A percentile compares a stretch with the other conserved stretches of the same genome.
Evolutionary conservation across 768 basidiomycete species (phyloP).

Genomic region (Phanerochaete carnosa): DNA sequence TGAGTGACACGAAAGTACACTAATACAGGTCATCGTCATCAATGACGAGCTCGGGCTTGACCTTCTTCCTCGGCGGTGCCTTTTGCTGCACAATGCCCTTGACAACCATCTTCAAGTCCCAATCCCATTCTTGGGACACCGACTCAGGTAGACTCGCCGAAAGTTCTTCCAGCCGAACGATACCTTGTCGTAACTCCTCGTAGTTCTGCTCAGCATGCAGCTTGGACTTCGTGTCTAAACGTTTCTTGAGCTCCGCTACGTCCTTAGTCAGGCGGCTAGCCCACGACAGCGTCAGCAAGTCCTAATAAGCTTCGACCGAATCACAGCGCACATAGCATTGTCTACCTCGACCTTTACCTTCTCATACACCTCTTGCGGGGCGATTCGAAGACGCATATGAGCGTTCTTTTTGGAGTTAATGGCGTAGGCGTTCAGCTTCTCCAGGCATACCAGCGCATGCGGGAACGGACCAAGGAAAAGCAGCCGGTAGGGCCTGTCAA

Average conservation of each 20-base stretch:
- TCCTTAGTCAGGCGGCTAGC: slow-evolving; percentile 9
- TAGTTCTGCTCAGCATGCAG: slow-evolving; percentile 15
- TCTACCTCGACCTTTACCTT: slow-evolving; percentile 5
- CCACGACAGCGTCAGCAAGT: neutral
- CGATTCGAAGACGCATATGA: neutral
- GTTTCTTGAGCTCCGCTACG: slow-evolving; percentile 11
- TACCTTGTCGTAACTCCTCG: slow-evolving; percentile 9
- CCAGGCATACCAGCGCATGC: slow-evolving; percentile 8
- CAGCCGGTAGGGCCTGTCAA: neutral
- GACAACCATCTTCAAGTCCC: slow-evolving; percentile 16
- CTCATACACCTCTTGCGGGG: slow-evolving; percentile 12
- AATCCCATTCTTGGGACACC: slow-evolving; percentile 3
- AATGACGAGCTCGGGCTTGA: slow-evolving; percentile 8
- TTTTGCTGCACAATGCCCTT: slow-evolving; percentile 17
- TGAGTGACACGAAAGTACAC: neutral
- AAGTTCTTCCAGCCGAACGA: slow-evolving; percentile 14
- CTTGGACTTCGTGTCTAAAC: slow-evolving; percentile 14
- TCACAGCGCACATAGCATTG: slow-evolving; percentile 8
- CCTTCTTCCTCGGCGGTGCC: slow-evolving; percentile 3
- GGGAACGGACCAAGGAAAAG: slow-evolving; percentile 13
- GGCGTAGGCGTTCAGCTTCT: neutral
- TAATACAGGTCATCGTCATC: neutral
- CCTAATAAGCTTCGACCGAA: neutral
- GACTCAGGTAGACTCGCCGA: slow-evolving; percentile 2
- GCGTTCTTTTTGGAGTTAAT: slow-evolving; percentile 3